Conservation (phyloP, 176 grass and related monocot genomes). For the Oryza brachyantha region DNA sequence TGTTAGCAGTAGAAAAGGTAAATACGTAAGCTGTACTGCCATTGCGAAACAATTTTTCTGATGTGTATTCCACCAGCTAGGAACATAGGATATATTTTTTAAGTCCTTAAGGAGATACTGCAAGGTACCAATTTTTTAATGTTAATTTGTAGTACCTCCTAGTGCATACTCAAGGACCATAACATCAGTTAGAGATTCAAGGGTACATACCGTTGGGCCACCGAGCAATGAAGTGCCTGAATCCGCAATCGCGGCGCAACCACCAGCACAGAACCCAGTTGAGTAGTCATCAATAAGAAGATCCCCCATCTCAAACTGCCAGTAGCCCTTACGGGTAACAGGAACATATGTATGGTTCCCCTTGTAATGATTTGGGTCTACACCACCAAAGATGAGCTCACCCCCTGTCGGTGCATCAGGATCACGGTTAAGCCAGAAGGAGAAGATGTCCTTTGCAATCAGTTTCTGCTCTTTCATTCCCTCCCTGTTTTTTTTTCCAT, state of each 20-base stretch:
- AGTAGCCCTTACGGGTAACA: conserved; percentile 81
- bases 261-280: conserved; percentile 72
- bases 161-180: not conserved
- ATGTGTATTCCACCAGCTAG: not conserved
- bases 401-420: conserved; percentile 61
- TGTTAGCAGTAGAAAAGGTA: conserved; percentile 27
- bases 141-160: not conserved
- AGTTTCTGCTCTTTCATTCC: conserved; percentile 79
- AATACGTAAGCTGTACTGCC: not conserved
- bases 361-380: conserved; percentile 70
- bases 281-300: conserved; percentile 56
- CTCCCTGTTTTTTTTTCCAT: conserved; percentile 56
- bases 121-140: not conserved
- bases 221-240: conserved; percentile 88
- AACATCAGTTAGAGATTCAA: not conserved
- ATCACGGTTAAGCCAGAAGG: conserved; percentile 94
- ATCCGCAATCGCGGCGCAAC: conserved; percentile 89
- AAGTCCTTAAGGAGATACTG: not conserved
- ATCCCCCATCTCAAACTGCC: conserved; percentile 92
- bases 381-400: conserved; percentile 87
- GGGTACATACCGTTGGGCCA: conserved; percentile 65
- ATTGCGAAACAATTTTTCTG: not conserved
- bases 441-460: conserved; percentile 68
- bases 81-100: not conserved
- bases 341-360: conserved; percentile 80